A percentile compares a stretch with the other conserved stretches of the same genome.
phyloP scores from a whole-genome alignment of 495 filamentous ascomycete genomes.

The Aspergillus steynii region DNA sequence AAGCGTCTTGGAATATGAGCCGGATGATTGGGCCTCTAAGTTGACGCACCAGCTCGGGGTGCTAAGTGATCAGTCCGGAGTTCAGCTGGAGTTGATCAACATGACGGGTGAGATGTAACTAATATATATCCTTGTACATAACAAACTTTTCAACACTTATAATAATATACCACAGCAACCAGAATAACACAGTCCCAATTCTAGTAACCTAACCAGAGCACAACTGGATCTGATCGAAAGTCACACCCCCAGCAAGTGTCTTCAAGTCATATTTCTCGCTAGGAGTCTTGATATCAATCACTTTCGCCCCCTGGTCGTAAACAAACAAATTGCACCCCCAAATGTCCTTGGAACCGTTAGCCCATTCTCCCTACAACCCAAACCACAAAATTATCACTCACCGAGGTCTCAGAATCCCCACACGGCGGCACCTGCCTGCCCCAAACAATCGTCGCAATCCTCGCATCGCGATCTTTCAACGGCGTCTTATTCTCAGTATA shows the following conservation, averaged over 20 bases:
- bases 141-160: neutral
- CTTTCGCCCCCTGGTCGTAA: neutral
- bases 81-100: conserved; percentile 7
- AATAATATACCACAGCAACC: neutral
- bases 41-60: conserved; percentile 7
- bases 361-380: neutral
- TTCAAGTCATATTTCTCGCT: neutral
- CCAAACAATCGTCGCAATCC: neutral
- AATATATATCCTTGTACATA: conserved; percentile 3
- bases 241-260: neutral
- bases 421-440: neutral
- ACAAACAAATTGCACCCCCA: conserved; percentile 17
- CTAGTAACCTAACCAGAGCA: neutral
- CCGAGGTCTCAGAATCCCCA: neutral
- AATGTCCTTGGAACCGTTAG: neutral
- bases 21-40: neutral
- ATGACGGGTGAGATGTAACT: neutral
- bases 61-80: conserved; percentile 6
- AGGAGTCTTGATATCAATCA: neutral
- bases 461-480: neutral
- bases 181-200: neutral
- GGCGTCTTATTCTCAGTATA: conserved; percentile 5
- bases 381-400: neutral
- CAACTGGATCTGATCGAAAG: neutral
- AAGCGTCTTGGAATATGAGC: neutral